phyloP scores from a whole-genome alignment of 345 rosid genomes.

The Draba incana region DNA sequence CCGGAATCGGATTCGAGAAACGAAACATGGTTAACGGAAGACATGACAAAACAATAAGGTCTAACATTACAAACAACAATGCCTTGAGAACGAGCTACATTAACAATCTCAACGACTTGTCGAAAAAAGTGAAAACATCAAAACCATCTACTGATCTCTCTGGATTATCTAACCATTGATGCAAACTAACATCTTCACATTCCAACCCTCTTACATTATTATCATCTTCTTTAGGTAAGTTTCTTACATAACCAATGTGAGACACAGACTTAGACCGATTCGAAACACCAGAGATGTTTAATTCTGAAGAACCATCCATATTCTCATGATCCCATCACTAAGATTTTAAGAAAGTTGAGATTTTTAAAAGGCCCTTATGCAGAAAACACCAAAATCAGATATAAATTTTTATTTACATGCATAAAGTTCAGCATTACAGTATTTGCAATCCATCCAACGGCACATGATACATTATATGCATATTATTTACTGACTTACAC shows the following conservation, averaged over 20 bases:
- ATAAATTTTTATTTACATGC: no score
- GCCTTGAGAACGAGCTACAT: constrained; percentile 84
- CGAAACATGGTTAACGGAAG: constrained; percentile 79
- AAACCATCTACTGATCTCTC: constrained; percentile 65
- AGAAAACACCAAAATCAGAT: constrained; percentile 34
- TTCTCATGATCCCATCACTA: constrained; percentile 34
- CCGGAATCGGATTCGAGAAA: constrained; percentile 93
- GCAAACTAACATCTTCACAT: constrained; percentile 83
- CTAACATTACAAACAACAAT: constrained; percentile 81
- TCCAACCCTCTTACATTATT: constrained; percentile 48
- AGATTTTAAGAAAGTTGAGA: background rate
- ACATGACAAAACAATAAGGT: constrained; percentile 87
- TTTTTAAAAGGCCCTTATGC: no score
- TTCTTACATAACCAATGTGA: no score
- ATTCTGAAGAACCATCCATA: constrained; percentile 81
- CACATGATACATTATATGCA: no score
- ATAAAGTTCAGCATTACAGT: no score
- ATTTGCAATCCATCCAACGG: no score
- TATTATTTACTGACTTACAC: no score
- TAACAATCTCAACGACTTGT: constrained; percentile 81
- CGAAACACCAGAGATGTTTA: constrained; percentile 54
- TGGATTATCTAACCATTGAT: constrained; percentile 90
- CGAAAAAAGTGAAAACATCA: constrained; percentile 87
- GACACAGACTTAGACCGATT: constrained; percentile 43
- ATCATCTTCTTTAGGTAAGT: no score